phyloP scores from a whole-genome alignment of 2,329 filamentous ascomycete genomes.

The Diplodia intermedia region DNA sequence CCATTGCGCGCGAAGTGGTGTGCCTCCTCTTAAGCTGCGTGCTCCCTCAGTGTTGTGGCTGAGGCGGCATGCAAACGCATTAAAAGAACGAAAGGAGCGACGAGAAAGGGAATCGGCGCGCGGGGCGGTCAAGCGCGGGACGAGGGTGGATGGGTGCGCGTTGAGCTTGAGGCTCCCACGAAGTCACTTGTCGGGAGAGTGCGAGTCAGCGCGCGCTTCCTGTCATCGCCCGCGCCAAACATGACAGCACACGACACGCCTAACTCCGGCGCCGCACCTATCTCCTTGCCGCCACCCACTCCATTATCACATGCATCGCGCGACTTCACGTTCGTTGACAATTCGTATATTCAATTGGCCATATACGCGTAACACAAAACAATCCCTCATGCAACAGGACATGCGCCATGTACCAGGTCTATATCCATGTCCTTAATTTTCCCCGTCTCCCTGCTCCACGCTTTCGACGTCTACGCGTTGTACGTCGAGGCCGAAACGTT shows the following conservation, averaged over 20 bases:
- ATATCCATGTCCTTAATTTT: conserved; percentile 29
- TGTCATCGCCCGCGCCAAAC: neutral
- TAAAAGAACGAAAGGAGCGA: conserved; percentile 50
- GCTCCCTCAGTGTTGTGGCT: conserved; percentile 32
- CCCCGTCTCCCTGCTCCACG: neutral
- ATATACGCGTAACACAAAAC: conserved; percentile 28
- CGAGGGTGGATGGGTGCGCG: conserved; percentile 35
- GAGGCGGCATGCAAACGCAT: conserved; percentile 45
- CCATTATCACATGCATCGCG: conserved; percentile 1
- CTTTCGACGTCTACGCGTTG: conserved; percentile 74
- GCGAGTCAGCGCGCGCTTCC: conserved; percentile 31
- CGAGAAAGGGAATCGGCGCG: conserved; percentile 42
- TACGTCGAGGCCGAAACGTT: conserved; percentile 98
- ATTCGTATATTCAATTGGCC: conserved; percentile 32
- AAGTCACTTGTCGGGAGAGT: conserved; percentile 31
- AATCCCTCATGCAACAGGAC: conserved; percentile 26
- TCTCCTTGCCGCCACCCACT: conserved; percentile 20
- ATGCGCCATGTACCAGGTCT: conserved; percentile 30
- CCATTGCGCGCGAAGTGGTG: conserved; percentile 51
- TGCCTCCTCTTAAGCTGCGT: conserved; percentile 33
- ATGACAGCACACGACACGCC: conserved; percentile 25
- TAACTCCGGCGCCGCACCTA: conserved; percentile 15
- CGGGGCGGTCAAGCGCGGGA: conserved; percentile 37
- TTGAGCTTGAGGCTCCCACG: conserved; percentile 33
- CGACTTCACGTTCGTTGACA: conserved; percentile 18